Evolutionary conservation across 1,284 basidiomycete genomes (phyloP).

Genomic region (Singerocomus inundabilis): DNA sequence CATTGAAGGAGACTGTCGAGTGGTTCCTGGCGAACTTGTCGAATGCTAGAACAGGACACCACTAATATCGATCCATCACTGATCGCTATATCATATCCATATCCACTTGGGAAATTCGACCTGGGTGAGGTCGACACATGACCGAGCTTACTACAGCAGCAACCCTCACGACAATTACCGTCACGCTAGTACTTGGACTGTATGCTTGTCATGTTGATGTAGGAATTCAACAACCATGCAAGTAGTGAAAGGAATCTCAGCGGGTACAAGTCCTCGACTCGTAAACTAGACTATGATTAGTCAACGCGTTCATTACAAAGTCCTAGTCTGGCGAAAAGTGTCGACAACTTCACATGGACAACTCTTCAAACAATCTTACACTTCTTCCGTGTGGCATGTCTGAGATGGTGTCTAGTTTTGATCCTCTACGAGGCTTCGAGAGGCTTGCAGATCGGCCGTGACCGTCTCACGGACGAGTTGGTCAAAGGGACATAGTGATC

Average conservation of each 20-base stretch:
- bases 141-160: neutral
- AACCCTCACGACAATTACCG: neutral
- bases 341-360: neutral
- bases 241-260: neutral
- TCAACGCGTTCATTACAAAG: constrained; percentile 2
- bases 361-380: constrained; percentile 2
- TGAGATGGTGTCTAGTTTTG: constrained; percentile 54
- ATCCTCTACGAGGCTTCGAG: constrained; percentile 71
- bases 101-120: neutral
- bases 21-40: constrained; percentile 82
- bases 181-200: neutral
- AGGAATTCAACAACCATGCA: neutral
- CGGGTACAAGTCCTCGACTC: neutral
- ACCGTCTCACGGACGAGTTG: constrained; percentile 89
- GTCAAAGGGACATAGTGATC: constrained; percentile 52
- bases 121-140: neutral
- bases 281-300: constrained; percentile 5
- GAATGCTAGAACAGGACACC: constrained; percentile 54
- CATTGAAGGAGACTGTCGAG: constrained; percentile 66
- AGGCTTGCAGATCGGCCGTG: constrained; percentile 67
- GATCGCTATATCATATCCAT: constrained; percentile 6
- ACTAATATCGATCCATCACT: constrained; percentile 7
- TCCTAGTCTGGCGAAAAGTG: neutral
- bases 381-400: neutral
- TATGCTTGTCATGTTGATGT: neutral